phyloP scores from a whole-genome alignment of 495 filamentous ascomycete genomes.

The Aspergillus baeticus region DNA sequence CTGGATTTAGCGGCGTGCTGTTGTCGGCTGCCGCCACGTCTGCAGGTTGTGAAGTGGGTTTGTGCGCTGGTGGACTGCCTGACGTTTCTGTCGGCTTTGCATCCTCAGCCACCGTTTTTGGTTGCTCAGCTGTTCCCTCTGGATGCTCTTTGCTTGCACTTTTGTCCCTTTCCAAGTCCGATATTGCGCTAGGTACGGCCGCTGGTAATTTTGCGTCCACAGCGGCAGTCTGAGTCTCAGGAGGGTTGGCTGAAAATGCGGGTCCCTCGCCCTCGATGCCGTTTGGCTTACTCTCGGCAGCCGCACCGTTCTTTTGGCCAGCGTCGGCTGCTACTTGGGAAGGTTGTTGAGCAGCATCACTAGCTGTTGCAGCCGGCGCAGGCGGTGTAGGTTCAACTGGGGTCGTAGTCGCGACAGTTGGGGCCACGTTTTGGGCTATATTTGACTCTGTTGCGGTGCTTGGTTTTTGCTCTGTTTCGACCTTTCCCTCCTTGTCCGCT shows the following conservation, averaged over 20 bases:
- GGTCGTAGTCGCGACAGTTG: neutral
- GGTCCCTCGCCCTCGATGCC: neutral
- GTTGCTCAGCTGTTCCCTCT: neutral
- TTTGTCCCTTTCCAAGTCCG: conserved; percentile 33
- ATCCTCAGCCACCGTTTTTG: neutral
- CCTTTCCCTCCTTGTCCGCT: conserved; percentile 35
- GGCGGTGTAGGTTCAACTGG: conserved; percentile 5
- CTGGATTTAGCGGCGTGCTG: neutral
- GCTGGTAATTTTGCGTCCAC: conserved; percentile 15
- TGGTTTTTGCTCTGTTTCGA: conserved; percentile 23
- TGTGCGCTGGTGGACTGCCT: neutral
- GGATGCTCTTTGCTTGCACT: neutral
- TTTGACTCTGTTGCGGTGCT: conserved; percentile 17
- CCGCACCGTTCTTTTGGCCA: neutral
- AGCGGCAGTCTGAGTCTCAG: neutral
- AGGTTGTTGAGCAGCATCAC: neutral
- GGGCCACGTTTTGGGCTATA: conserved; percentile 11
- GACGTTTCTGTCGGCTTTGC: conserved; percentile 2
- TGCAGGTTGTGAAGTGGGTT: neutral
- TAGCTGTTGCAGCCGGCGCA: conserved; percentile 12
- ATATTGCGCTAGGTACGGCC: conserved; percentile 28
- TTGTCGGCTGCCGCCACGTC: neutral
- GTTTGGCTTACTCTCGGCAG: neutral
- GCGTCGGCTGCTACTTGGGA: neutral
- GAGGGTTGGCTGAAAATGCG: neutral